phyloP scores from a whole-genome alignment of 2,329 filamentous ascomycete genomes.

The Talaromyces sp. region DNA sequence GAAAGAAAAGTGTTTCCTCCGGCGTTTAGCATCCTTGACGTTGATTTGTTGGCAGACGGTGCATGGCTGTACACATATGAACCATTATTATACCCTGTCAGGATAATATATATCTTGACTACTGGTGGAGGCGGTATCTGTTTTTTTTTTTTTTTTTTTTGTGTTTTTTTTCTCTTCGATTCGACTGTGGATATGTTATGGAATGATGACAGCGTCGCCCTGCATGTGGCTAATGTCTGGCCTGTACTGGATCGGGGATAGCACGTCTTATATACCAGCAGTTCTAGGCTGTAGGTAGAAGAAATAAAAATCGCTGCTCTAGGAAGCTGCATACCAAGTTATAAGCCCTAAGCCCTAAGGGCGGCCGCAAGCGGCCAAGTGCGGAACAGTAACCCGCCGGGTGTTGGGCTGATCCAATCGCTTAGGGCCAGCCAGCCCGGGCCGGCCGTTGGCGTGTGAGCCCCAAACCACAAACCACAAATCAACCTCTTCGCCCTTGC shows the following conservation, averaged over 20 bases:
- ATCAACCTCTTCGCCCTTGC: constrained; percentile 5
- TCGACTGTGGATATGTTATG: neutral
- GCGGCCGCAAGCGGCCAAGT: constrained; percentile 7
- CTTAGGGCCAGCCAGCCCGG: constrained; percentile 7
- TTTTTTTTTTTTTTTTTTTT: neutral
- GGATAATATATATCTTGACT: constrained; percentile 3
- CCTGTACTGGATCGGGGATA: too few relatives aligned
- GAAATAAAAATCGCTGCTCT: neutral
- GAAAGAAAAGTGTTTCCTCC: constrained; percentile 12
- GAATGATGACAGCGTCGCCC: neutral
- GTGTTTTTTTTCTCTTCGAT: neutral
- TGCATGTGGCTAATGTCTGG: neutral
- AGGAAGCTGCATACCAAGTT: neutral
- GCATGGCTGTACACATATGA: constrained; percentile 11
- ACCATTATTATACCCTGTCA: constrained; percentile 10
- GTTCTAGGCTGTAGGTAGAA: neutral
- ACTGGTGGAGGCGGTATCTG: neutral
- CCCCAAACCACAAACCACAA: constrained; percentile 15
- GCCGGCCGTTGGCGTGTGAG: neutral
- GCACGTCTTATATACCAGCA: neutral
- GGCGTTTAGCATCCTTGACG: constrained; percentile 5
- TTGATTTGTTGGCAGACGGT: constrained; percentile 4
- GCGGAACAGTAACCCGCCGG: constrained; percentile 10
- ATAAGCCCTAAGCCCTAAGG: constrained; percentile 12
- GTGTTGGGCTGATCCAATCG: constrained; percentile 11